Evolutionary conservation across 1,284 basidiomycete species (phyloP), one percentile per base, ranked within the genome.

Genomic region (Cyathus olla): DNA sequence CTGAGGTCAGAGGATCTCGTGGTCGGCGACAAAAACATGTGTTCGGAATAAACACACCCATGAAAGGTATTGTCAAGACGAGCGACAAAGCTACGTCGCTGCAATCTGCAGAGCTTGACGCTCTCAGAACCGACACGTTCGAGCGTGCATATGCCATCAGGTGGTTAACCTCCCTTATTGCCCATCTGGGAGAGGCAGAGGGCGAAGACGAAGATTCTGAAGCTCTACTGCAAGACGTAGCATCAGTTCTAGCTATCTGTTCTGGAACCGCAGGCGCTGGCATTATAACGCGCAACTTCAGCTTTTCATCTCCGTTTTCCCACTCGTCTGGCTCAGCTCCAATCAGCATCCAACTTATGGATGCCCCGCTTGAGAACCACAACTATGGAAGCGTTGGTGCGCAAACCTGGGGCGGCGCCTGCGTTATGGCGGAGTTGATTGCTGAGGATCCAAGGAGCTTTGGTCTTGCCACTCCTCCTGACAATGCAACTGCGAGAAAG

Each of bases 401-500:
- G 21, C 95, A 97, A 76, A 97, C 95, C 0, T 97, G 95, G 96
- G 95, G 95, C 2, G 88, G 90, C 4, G 92, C 94, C 1, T 95
- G 93, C 65, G 87, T 97, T 4, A 84, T 97, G 44, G 89, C 94
- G 0, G 90, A 95, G 69, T 86, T 91, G 77, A 87, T 97, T 55
- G 85, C 87, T 1, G 83, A 89, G 22, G 72, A 83, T 27, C 93
- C 94, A 0, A 70, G 61, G 1, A 66, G 67, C 2, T 94, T 92
- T 69, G 85, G 85, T 3, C 72, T 90, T 8, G 55, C 31, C 31
- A 35, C 31, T 13, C 31, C 31, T 13, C 31, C 31, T 6, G 8
- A 35, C 8, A 13, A 35, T 6, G 31, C 31, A 8, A 13, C 31
- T 6, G 8, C 31, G 31, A 35, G 47, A n/a, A 50, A 52, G 4